Percentiles rank a stretch among this genome's conserved stretches.
These are phyloP conservation scores for Mariannaea elegans DNA, from an alignment of 2,329 filamentous ascomycete species.

Conservation along the genomic window DNA sequence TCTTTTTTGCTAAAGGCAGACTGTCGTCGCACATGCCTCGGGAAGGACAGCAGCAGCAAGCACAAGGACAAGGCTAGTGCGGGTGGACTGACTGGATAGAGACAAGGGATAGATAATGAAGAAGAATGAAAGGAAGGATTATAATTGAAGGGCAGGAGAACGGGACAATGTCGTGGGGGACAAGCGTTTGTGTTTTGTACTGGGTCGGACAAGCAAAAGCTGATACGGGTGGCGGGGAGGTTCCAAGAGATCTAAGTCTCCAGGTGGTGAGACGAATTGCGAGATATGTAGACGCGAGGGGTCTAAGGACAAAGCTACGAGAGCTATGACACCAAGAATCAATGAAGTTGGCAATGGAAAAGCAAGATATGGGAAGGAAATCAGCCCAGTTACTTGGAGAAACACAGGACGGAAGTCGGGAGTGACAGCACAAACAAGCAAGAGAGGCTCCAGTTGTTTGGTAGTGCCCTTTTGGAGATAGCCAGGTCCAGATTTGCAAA, in stretches of 20 bases:
- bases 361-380: background rate
- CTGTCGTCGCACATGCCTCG: conserved; percentile 36
- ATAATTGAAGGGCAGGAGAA: background rate
- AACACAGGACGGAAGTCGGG: background rate
- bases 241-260: background rate
- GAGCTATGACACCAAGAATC: conserved; percentile 11
- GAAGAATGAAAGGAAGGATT: conserved; percentile 10
- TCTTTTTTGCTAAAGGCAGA: conserved; percentile 28
- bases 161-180: conserved; percentile 16
- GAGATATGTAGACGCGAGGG: conserved; percentile 4
- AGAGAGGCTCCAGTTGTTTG: background rate
- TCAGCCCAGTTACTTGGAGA: background rate
- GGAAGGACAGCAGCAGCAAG: conserved; percentile 16
- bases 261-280: conserved; percentile 10
- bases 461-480: background rate
- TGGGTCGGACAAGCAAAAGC: conserved; percentile 19
- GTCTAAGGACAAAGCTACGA: conserved; percentile 8
- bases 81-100: background rate
- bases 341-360: background rate
- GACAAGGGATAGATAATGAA: too few species aligned
- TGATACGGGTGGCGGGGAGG: conserved; percentile 4
- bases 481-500: background rate
- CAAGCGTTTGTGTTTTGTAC: conserved; percentile 20
- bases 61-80: too few species aligned
- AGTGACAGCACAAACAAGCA: conserved; percentile 1